A percentile compares a stretch with the other conserved stretches of the same genome.
These are phyloP conservation scores for Candida insectorum DNA, from an alignment of 805 yeast species.

Conservation along the genomic window DNA sequence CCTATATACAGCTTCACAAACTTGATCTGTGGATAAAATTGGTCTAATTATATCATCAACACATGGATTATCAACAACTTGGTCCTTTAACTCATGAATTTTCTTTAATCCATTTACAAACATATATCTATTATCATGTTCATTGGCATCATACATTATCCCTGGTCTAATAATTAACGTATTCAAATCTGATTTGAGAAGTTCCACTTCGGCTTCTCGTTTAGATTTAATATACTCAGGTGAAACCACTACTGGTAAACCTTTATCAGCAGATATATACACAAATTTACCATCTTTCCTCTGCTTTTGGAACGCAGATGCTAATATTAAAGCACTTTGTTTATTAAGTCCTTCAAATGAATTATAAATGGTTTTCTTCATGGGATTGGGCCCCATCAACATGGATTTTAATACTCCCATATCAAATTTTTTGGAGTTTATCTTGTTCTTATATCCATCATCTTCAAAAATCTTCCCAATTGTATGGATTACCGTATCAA, in stretches of 20 bases:
- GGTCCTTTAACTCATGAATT: constrained; percentile 41
- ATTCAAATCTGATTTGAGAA: constrained; percentile 48
- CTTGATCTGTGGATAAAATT: constrained; percentile 62
- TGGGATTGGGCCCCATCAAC: constrained; percentile 62
- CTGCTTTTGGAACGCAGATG: constrained; percentile 20
- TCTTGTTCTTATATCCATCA: constrained; percentile 58
- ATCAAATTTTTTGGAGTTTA: constrained; percentile 24
- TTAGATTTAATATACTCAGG: constrained; percentile 71
- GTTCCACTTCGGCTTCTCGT: constrained; percentile 68
- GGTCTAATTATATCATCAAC: constrained; percentile 56
- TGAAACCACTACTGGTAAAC: constrained; percentile 58
- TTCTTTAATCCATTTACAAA: constrained; percentile 32
- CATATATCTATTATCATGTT: constrained; percentile 11
- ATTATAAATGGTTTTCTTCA: constrained; percentile 41
- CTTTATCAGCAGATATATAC: constrained; percentile 78
- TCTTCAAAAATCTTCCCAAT: constrained; percentile 76
- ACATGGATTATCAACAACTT: constrained; percentile 33
- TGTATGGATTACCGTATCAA: constrained; percentile 75
- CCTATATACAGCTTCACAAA: constrained; percentile 56
- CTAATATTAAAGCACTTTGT: constrained; percentile 64
- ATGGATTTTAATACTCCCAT: constrained; percentile 6
- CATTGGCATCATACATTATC: constrained; percentile 64
- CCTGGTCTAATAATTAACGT: constrained; percentile 76
- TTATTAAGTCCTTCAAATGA: constrained; percentile 65
- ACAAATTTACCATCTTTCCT: constrained; percentile 35